Percentiles rank a stretch among this genome's conserved stretches.
Conservation (phyloP, 352 stramenopile genomes). For the Pythium volutum region DNA sequence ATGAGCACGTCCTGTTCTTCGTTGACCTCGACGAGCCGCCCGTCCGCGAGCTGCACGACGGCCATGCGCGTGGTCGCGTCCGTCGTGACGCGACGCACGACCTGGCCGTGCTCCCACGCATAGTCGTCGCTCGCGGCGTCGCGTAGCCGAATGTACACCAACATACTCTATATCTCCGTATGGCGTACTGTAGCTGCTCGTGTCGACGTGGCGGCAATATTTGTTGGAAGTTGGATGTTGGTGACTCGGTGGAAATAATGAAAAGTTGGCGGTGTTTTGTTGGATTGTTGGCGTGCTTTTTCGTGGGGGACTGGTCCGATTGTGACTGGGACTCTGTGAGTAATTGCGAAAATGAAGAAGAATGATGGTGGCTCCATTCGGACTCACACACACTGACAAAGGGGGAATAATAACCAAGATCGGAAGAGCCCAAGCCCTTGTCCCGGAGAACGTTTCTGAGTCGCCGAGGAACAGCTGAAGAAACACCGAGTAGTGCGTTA, state of each 20-base stretch:
- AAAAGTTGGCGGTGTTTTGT: neutral
- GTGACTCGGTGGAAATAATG: neutral
- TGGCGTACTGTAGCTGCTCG: too few species aligned
- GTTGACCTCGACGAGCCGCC: slow-evolving; percentile 34
- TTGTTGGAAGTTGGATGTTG: neutral
- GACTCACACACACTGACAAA: neutral
- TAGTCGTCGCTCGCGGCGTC: slow-evolving; percentile 28
- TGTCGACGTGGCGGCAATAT: slow-evolving; percentile 11
- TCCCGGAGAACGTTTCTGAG: slow-evolving; percentile 15
- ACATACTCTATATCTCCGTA: slow-evolving; percentile 25
- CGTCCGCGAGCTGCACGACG: slow-evolving; percentile 45
- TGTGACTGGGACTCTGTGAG: too few species aligned
- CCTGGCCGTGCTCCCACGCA: slow-evolving; percentile 42
- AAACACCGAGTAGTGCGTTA: neutral
- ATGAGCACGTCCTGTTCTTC: slow-evolving; percentile 58
- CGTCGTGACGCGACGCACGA: slow-evolving; percentile 36
- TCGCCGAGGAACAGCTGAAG: slow-evolving; percentile 3
- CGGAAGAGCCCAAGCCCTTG: slow-evolving; percentile 7
- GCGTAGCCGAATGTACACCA: slow-evolving; percentile 59
- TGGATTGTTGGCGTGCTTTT: slow-evolving; percentile 8
- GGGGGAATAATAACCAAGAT: neutral
- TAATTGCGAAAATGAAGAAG: slow-evolving; percentile 11
- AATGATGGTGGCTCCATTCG: slow-evolving; percentile 21
- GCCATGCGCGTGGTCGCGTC: slow-evolving; percentile 27
- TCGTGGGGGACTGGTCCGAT: too few species aligned